Base-by-base conservation (phyloP, 2,329 filamentous ascomycete species). In the Aspergillus luchuensis region DNA sequence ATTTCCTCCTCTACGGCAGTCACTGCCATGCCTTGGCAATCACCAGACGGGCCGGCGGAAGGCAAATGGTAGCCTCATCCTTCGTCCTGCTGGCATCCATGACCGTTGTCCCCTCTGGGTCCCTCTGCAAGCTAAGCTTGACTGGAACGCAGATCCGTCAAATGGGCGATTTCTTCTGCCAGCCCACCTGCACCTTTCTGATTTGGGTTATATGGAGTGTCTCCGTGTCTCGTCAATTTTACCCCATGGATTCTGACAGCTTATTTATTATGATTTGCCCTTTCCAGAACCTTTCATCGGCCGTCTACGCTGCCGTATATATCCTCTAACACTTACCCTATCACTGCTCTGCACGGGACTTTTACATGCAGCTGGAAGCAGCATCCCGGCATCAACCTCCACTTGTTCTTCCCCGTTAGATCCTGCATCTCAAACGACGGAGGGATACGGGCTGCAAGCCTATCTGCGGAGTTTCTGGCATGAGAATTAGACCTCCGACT, bases 61-160 rank as follows among this genome's bases (percentile, higher is more conserved):
- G 62, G 62, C 60, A 63, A 55, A 61, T 62, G 57, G 52, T 62
- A 58, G 52, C 49, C 55, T 59, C 57, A 57, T 57, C 52, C 57
- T 53, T 63, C 59, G 47, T 61, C 63, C 43, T 60, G 55, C 59
- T 57, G 57, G 58, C 60, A 58, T 59, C 47, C 47, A 56, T 58
- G 63, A 58, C 59, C 59, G 56, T 64, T 67, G 61, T 61, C 47
- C 49, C 45, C 53, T 64, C 60, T 59, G 56, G 53, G 50, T 53
- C 55, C 56, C 61, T 61, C 63, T 66, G 59, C 65, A 66, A 66
- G 61, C 62, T 67, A 66, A 69, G 67, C 67, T 67, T 67, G 65
- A 62, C 64, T 63, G 61, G 60, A 62, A 62, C 57, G 61, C 64
- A 62, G 64, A 66, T 67, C 66, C 57, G 61, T 67, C 67, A 65